Percentiles rank a stretch among this genome's conserved stretches.
Evolutionary conservation across 768 basidiomycete genomes (phyloP).

Genomic region (Boletus subcaerulescens): DNA sequence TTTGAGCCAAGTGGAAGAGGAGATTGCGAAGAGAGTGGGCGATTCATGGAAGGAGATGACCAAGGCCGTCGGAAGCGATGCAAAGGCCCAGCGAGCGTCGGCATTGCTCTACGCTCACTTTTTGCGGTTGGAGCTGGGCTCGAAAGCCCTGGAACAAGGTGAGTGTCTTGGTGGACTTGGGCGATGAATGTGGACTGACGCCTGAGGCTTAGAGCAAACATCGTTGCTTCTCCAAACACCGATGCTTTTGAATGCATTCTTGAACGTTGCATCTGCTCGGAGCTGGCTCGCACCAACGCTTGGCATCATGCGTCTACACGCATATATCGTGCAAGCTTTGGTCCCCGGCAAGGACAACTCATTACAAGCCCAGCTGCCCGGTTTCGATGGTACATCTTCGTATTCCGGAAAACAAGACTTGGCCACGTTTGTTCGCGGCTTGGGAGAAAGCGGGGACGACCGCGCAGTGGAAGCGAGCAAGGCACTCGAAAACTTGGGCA

Average conservation of each 20-base stretch:
- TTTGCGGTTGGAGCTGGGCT: conserved; percentile 57
- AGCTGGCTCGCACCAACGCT: conserved; percentile 86
- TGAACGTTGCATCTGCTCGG: conserved; percentile 79
- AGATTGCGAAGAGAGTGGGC: conserved; percentile 47
- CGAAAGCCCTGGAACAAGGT: conserved; percentile 63
- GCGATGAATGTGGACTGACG: background rate
- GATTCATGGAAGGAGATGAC: conserved; percentile 54
- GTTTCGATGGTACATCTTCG: conserved; percentile 46
- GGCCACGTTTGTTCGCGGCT: conserved; percentile 11
- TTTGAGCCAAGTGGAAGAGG: conserved; percentile 49
- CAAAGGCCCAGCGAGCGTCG: conserved; percentile 49
- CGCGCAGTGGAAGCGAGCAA: conserved; percentile 39
- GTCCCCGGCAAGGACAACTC: conserved; percentile 47
- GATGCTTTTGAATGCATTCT: conserved; percentile 69
- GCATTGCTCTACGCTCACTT: conserved; percentile 84
- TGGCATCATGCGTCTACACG: conserved; percentile 76
- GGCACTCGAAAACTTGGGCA: conserved; percentile 67
- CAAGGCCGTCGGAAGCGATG: conserved; percentile 37
- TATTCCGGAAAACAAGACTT: conserved; percentile 23
- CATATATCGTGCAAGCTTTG: conserved; percentile 81
- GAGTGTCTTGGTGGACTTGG: conserved; percentile 20
- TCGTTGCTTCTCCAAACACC: conserved; percentile 70
- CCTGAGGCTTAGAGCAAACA: conserved; percentile 59
- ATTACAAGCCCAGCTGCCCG: conserved; percentile 74
- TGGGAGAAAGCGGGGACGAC: conserved; percentile 17